phyloP scores from a whole-genome alignment of 78 protist genomes.

The Speleostelium caveatum region DNA sequence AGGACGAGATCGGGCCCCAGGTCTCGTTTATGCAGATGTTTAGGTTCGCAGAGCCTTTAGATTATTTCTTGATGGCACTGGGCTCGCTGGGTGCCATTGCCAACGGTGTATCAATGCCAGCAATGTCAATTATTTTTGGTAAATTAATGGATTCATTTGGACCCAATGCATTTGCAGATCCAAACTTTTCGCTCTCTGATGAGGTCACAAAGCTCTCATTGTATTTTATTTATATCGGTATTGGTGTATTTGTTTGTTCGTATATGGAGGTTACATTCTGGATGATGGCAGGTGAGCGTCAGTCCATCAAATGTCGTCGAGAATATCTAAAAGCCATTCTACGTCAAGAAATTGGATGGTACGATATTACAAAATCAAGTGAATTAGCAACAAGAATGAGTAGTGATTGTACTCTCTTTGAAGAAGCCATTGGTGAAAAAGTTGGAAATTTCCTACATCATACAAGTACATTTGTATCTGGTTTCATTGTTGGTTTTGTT shows the following conservation, averaged over 20 bases:
- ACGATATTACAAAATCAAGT: slow-evolving; percentile 49
- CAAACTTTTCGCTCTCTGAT: slow-evolving; percentile 2
- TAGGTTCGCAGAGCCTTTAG: slow-evolving; percentile 57
- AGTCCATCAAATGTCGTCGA: slow-evolving; percentile 48
- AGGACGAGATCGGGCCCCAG: slow-evolving; percentile 24
- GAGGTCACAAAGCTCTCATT: slow-evolving; percentile 14
- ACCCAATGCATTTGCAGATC: slow-evolving; percentile 11
- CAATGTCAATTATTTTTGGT: slow-evolving; percentile 70
- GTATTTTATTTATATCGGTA: slow-evolving; percentile 47
- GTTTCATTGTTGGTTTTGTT: slow-evolving; percentile 69
- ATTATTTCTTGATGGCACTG: slow-evolving; percentile 19
- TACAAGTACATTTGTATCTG: slow-evolving; percentile 69
- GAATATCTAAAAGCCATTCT: slow-evolving; percentile 77
- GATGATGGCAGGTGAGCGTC: slow-evolving; percentile 75
- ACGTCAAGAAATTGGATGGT: slow-evolving; percentile 86
- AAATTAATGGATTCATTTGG: slow-evolving; percentile 40
- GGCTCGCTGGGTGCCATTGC: slow-evolving; percentile 65
- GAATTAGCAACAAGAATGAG: slow-evolving; percentile 59
- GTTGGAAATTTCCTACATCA: slow-evolving; percentile 70
- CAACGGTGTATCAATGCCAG: slow-evolving; percentile 78
- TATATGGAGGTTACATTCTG: slow-evolving; percentile 56
- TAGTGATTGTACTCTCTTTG: slow-evolving; percentile 58
- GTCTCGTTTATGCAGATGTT: slow-evolving; percentile 31
- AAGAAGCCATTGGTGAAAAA: slow-evolving; percentile 83
- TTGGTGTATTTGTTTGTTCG: slow-evolving; percentile 57